Conservation (phyloP, 768 basidiomycete species). For the Lactifluus pinguis region DNA sequence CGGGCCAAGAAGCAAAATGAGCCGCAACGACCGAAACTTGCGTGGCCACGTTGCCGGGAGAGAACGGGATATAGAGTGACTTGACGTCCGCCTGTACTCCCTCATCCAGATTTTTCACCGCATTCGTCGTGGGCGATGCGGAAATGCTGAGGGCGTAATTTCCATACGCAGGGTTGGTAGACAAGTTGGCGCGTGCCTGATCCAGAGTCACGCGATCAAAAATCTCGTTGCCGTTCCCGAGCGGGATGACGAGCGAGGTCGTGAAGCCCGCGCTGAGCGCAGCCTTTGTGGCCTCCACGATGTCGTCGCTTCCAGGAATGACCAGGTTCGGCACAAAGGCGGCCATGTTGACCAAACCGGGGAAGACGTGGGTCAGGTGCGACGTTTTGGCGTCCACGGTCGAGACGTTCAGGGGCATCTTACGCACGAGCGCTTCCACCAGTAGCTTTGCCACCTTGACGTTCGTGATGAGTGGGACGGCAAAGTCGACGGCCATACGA, state of each 20-base stretch:
- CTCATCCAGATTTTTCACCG: slow-evolving; percentile 47
- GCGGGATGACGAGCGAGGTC: slow-evolving; percentile 68
- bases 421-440: slow-evolving; percentile 85
- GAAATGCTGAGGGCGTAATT: slow-evolving; percentile 81
- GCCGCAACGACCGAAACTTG: slow-evolving; percentile 70
- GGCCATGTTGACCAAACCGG: slow-evolving; percentile 83
- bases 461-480: slow-evolving; percentile 94
- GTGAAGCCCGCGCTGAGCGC: slow-evolving; percentile 89
- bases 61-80: slow-evolving; percentile 79
- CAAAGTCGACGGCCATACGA: slow-evolving; percentile 98
- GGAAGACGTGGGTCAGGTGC: slow-evolving; percentile 82
- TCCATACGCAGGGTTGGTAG: slow-evolving; percentile 57
- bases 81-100: slow-evolving; percentile 75
- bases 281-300: slow-evolving; percentile 64
- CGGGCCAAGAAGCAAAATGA: slow-evolving; percentile 86
- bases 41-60: slow-evolving; percentile 35
- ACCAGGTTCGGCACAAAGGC: slow-evolving; percentile 76
- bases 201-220: slow-evolving; percentile 62
- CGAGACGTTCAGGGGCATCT: slow-evolving; percentile 84
- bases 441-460: slow-evolving; percentile 98
- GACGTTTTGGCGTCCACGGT: slow-evolving; percentile 91
- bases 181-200: slow-evolving; percentile 52
- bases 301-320: slow-evolving; percentile 44
- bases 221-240: slow-evolving; percentile 53
- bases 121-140: slow-evolving; percentile 59